Percentiles rank a stretch among this genome's conserved stretches.
These are phyloP conservation scores for Platanthera zijinensis DNA, from an alignment of 106 monocot genomes.

Conservation along the genomic window DNA sequence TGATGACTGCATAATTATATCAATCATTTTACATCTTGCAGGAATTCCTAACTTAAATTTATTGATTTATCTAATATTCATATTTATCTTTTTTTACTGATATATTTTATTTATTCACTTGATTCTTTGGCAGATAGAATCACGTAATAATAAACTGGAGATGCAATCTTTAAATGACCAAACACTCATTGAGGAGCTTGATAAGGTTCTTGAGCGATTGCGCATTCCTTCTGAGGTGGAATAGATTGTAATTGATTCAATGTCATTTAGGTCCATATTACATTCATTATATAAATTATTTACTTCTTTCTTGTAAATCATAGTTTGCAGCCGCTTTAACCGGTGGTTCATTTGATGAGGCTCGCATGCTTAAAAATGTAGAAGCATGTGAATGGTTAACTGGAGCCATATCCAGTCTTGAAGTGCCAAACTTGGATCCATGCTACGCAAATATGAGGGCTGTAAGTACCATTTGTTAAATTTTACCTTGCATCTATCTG, in stretches of 20 bases:
- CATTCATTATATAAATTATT: neutral
- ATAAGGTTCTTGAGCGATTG: constrained; percentile 78
- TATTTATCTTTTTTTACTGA: neutral
- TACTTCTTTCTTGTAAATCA: neutral
- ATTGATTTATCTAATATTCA: neutral
- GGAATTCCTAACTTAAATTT: neutral
- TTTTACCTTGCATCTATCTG: neutral
- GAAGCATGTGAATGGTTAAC: constrained; percentile 99
- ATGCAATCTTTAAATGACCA: constrained; percentile 82
- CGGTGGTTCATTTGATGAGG: constrained; percentile 91
- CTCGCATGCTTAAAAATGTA: constrained; percentile 89
- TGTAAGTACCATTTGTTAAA: constrained; percentile 36
- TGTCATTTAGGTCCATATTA: neutral
- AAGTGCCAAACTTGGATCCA: constrained; percentile 80
- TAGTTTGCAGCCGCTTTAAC: constrained; percentile 91
- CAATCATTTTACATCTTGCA: constrained; percentile 1
- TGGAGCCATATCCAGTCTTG: constrained; percentile 55
- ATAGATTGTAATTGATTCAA: neutral
- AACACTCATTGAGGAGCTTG: constrained; percentile 83
- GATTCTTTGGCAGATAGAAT: constrained; percentile 77
- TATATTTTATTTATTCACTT: neutral
- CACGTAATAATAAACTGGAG: constrained; percentile 90
- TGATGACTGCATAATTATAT: neutral
- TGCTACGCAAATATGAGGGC: constrained; percentile 85
- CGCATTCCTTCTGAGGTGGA: constrained; percentile 87